Conservation (phyloP, 176 grass and related monocot species). For the Puya raimondii region DNA sequence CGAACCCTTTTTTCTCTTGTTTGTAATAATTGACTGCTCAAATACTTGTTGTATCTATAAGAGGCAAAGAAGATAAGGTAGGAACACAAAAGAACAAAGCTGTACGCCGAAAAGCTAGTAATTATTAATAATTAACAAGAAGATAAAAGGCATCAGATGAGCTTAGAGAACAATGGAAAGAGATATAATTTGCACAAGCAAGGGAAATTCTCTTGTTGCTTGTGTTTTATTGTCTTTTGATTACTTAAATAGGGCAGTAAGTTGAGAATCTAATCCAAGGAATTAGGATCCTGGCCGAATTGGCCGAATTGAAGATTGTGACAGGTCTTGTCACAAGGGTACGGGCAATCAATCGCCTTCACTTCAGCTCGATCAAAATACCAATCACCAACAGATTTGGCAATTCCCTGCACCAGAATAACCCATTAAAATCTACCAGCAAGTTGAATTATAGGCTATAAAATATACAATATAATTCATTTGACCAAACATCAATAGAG, state of each 20-base stretch:
- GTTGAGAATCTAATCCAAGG: background rate
- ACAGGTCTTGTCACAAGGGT: constrained; percentile 69
- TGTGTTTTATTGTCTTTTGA: background rate
- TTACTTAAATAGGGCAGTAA: background rate
- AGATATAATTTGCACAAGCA: constrained; percentile 1
- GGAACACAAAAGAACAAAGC: no score
- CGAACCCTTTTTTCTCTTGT: no score
- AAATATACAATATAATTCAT: no score
- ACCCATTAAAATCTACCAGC: no score
- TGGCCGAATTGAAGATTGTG: constrained; percentile 37
- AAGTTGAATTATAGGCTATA: no score
- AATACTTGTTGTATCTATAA: no score
- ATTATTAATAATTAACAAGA: no score
- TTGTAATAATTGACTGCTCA: no score
- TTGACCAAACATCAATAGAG: no score
- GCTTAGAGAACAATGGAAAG: background rate
- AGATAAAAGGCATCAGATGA: no score
- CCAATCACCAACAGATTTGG: constrained; percentile 72
- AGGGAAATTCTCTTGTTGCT: background rate
- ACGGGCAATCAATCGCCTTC: constrained; percentile 71
- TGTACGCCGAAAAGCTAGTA: no score
- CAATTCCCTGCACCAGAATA: constrained; percentile 41
- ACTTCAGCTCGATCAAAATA: constrained; percentile 63
- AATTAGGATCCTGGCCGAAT: background rate
- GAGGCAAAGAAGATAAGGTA: no score